phyloP scores from a whole-genome alignment of 108 stramenopile genomes.

The Skeletonema tropicum region DNA sequence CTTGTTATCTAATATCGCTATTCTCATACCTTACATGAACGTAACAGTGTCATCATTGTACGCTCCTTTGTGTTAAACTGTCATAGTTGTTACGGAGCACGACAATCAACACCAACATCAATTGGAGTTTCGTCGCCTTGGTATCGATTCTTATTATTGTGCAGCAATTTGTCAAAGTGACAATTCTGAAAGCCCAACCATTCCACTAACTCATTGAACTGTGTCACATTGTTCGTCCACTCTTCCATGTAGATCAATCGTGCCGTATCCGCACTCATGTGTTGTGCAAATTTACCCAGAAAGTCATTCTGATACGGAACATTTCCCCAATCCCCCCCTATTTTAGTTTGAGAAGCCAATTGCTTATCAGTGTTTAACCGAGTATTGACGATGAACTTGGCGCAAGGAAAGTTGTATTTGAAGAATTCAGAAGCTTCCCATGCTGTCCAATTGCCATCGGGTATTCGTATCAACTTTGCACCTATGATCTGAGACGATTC shows the following conservation, averaged over 20 bases:
- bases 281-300: slow-evolving; percentile 6
- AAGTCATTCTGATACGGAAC: slow-evolving; percentile 6
- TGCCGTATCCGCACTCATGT: slow-evolving; percentile 23
- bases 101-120: not conserved
- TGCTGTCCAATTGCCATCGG: not conserved
- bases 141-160: slow-evolving; percentile 15
- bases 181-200: slow-evolving; percentile 46
- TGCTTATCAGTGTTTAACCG: slow-evolving; percentile 23
- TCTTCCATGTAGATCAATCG: slow-evolving; percentile 37
- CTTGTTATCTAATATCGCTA: too few species aligned
- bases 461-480: slow-evolving; percentile 46
- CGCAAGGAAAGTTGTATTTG: slow-evolving; percentile 42
- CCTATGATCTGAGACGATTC: slow-evolving; percentile 32
- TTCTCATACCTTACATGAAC: too few species aligned
- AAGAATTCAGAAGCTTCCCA: slow-evolving; percentile 34
- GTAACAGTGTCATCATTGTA: too few species aligned
- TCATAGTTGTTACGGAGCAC: not conserved
- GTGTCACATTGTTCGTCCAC: slow-evolving; percentile 34
- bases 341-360: not conserved
- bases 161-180: slow-evolving; percentile 4
- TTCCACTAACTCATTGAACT: slow-evolving; percentile 30
- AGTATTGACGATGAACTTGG: slow-evolving; percentile 36
- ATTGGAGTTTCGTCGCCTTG: not conserved
- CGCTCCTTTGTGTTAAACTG: not conserved
- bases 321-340: not conserved